These are phyloP conservation scores for Aspergillus sp. DNA, from an alignment of 2,329 filamentous ascomycete species.

Conservation along the genomic window DNA sequence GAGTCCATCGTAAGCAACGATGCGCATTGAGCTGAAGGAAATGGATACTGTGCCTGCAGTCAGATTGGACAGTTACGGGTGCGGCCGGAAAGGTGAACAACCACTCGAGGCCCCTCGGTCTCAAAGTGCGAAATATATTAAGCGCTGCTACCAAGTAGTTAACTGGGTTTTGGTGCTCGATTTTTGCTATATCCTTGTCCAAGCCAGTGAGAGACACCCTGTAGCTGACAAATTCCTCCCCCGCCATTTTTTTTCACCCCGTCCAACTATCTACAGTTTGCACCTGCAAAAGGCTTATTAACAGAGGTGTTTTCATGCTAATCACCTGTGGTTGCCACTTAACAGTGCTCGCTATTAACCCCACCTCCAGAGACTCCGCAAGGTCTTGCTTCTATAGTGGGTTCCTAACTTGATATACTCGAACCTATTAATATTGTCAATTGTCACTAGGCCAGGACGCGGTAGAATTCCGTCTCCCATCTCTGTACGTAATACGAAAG, in stretches of 20 bases:
- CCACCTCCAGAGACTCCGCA: background rate
- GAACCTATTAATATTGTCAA: slow-evolving; percentile 7
- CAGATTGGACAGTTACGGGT: background rate
- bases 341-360: background rate
- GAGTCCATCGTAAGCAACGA: background rate
- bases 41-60: background rate
- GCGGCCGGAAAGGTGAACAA: background rate
- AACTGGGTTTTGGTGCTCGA: background rate
- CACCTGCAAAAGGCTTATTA: background rate
- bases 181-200: background rate
- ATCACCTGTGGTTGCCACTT: background rate
- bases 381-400: background rate
- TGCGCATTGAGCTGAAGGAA: background rate
- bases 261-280: background rate
- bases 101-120: background rate
- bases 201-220: background rate
- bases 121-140: background rate
- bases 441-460: background rate
- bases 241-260: background rate
- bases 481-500: slow-evolving; percentile 2
- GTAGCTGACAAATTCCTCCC: background rate
- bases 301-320: background rate
- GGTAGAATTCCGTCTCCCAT: background rate
- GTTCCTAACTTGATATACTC: background rate
- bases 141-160: background rate